phyloP scores from a whole-genome alignment of 2,329 filamentous ascomycete species.

The Nigrograna mackinnonii region DNA sequence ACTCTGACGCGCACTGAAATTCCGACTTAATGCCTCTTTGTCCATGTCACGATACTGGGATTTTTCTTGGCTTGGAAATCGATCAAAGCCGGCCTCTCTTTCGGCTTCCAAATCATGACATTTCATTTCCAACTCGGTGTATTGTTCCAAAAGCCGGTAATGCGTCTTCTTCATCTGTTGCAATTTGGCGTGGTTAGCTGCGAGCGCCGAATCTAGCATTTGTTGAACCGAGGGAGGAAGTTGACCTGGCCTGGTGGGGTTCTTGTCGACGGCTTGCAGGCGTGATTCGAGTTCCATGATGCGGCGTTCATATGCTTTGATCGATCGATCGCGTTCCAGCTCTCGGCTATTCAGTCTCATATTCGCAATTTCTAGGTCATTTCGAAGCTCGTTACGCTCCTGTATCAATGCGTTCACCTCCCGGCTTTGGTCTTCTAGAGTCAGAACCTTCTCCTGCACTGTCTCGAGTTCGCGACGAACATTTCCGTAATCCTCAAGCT shows the following conservation, averaged over 20 bases:
- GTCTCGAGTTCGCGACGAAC: conserved; percentile 33
- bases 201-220: conserved; percentile 53
- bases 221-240: conserved; percentile 46
- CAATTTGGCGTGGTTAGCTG: conserved; percentile 51
- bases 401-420: conserved; percentile 58
- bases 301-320: conserved; percentile 52
- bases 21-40: conserved; percentile 23
- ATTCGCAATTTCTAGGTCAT: conserved; percentile 61
- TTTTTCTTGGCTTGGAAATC: conserved; percentile 21
- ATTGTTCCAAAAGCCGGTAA: conserved; percentile 52
- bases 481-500: conserved; percentile 63
- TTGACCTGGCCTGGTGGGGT: conserved; percentile 30
- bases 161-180: conserved; percentile 57
- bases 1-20: conserved; percentile 26
- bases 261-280: conserved; percentile 27
- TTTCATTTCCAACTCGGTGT: conserved; percentile 54
- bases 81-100: conserved; percentile 29
- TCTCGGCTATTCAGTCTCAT: conserved; percentile 61
- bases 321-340: conserved; percentile 51
- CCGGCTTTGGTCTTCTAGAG: conserved; percentile 32
- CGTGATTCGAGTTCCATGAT: conserved; percentile 50
- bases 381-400: conserved; percentile 62
- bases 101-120: conserved; percentile 45
- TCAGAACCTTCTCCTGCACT: conserved; percentile 34
- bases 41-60: conserved; percentile 12